Evolutionary conservation across 805 yeast genomes (phyloP).

Genomic region (Soucietia sequanensis): DNA sequence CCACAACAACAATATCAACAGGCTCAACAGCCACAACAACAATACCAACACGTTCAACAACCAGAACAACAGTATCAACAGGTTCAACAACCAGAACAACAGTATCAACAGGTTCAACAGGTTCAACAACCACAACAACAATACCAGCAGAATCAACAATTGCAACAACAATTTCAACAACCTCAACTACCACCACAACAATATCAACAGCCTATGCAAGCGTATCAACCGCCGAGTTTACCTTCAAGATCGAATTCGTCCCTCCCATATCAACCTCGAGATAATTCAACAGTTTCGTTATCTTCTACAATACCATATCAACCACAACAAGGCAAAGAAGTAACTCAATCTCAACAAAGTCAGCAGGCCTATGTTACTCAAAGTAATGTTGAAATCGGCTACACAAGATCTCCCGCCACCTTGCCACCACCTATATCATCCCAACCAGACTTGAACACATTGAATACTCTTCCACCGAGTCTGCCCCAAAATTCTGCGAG

Average conservation of each 20-base stretch:
- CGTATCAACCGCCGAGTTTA: slow-evolving; percentile 5
- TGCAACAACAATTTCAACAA: slow-evolving; percentile 8
- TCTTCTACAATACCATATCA: slow-evolving; percentile 12
- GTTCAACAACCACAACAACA: slow-evolving; percentile 8
- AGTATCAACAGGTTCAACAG: slow-evolving; percentile 11
- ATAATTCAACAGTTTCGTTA: slow-evolving; percentile 4
- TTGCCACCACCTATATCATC: too few relatives aligned
- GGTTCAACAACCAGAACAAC: slow-evolving; percentile 5
- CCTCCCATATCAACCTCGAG: slow-evolving; percentile 5
- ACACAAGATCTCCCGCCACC: background rate
- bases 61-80: slow-evolving; percentile 6
- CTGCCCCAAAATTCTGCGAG: too few relatives aligned
- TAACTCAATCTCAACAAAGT: slow-evolving; percentile 6
- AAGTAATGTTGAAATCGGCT: background rate
- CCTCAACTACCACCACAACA: slow-evolving; percentile 7
- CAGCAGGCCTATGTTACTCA: slow-evolving; percentile 6
- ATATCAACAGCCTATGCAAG: slow-evolving; percentile 6
- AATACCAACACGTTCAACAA: slow-evolving; percentile 4
- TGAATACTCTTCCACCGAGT: too few relatives aligned
- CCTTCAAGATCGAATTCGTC: background rate
- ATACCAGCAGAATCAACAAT: slow-evolving; percentile 11
- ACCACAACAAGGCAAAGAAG: slow-evolving; percentile 15
- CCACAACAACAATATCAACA: slow-evolving; percentile 8
- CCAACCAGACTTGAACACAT: too few relatives aligned
- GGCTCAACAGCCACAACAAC: slow-evolving; percentile 7